These are phyloP conservation scores for Salinomyces thailandicus DNA, from an alignment of 2,329 filamentous ascomycete species.

Conservation along the genomic window DNA sequence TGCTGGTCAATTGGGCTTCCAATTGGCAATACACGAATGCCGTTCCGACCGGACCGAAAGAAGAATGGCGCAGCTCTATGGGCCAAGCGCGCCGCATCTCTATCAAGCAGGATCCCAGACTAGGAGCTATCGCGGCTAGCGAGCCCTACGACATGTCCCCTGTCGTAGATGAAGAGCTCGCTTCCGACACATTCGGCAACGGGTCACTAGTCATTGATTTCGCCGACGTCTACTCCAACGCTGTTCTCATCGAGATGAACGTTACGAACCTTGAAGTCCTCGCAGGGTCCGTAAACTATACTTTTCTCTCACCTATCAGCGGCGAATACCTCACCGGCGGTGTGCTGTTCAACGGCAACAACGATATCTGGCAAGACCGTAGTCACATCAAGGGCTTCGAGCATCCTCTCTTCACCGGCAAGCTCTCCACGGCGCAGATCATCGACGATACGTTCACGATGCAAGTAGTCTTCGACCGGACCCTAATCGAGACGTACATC, in stretches of 20 bases:
- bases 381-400: conserved; percentile 40
- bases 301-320: conserved; percentile 40
- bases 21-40: conserved; percentile 49
- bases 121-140: conserved; percentile 44
- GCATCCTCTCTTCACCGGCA: conserved; percentile 47
- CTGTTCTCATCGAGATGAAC: conserved; percentile 46
- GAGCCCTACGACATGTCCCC: conserved; percentile 41
- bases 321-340: conserved; percentile 42
- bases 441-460: not conserved
- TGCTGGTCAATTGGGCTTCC: conserved; percentile 41
- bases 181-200: conserved; percentile 39
- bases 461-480: not conserved
- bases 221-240: conserved; percentile 38
- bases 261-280: conserved; percentile 34
- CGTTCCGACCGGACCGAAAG: conserved; percentile 43
- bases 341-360: conserved; percentile 35
- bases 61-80: conserved; percentile 46
- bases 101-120: conserved; percentile 41
- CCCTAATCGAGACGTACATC: not conserved
- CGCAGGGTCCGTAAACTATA: conserved; percentile 40
- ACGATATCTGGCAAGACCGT: conserved; percentile 42
- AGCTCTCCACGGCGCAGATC: conserved; percentile 33
- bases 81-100: conserved; percentile 43
- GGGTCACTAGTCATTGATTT: conserved; percentile 42
- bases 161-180: conserved; percentile 38